Evolutionary conservation across 768 basidiomycete genomes (phyloP).

Genomic region (Wakefieldia striispora): DNA sequence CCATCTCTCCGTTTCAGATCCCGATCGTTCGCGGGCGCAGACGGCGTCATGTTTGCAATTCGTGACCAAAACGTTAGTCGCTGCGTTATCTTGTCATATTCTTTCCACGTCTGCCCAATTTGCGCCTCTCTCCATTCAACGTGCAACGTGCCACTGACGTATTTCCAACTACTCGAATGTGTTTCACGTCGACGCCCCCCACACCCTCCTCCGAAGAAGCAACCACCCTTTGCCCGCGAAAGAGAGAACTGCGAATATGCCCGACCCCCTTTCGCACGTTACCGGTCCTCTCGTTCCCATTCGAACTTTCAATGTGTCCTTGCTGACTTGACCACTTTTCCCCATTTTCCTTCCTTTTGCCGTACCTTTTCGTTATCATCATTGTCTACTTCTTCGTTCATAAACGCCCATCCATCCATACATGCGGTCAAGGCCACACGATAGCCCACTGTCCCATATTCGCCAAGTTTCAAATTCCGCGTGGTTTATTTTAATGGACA

Average conservation of each 20-base stretch:
- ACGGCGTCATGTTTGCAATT: too few relatives aligned
- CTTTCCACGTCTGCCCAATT: conserved; percentile 1
- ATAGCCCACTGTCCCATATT: too few relatives aligned
- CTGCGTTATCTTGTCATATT: too few relatives aligned
- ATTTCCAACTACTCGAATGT: conserved; percentile 7
- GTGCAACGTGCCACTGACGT: conserved; percentile 14
- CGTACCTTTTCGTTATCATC: not conserved
- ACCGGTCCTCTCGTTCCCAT: too few relatives aligned
- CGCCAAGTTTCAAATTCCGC: too few relatives aligned
- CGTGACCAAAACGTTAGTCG: too few relatives aligned
- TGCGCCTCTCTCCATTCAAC: too few relatives aligned
- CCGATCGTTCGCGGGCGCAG: conserved; percentile 11
- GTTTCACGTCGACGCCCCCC: conserved; percentile 28
- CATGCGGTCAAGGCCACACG: too few relatives aligned
- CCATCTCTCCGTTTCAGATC: conserved; percentile 7
- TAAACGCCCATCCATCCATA: too few relatives aligned
- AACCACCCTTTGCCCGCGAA: conserved; percentile 19
- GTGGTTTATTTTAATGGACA: too few relatives aligned
- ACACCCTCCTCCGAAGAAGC: conserved; percentile 15
- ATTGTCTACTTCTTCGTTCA: conserved; percentile 1
- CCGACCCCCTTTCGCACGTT: conserved; percentile 4
- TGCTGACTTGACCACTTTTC: conserved; percentile 8
- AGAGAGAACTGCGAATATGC: not conserved
- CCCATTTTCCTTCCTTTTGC: not conserved
- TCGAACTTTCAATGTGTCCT: not conserved